Evolutionary conservation across 805 yeast species (phyloP), one percentile per base, ranked within the genome.

Genomic region (Torulaspora indica): DNA sequence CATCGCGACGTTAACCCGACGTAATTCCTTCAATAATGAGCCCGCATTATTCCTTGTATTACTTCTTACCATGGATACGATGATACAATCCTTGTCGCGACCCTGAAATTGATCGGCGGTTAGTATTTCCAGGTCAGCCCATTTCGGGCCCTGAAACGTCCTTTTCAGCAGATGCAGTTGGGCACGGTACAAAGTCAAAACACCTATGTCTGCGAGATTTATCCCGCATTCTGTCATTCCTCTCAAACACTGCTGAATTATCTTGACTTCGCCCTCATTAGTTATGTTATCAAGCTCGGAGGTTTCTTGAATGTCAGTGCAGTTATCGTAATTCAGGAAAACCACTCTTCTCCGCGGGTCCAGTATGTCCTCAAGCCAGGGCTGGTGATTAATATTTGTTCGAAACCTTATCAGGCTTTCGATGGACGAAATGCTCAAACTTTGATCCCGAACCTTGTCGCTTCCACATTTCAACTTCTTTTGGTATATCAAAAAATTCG

Each of bases 51-150:
- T 69, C 15, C 75, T 75, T 1, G 70, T 71, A 60, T 90, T 89
- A 4, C 95, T 82, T 38, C 96, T 71, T 3, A 93, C 98, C 54
- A 93, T 69, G 0, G 98, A 91, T 2, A 93, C 85, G 5, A 93
- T 79, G 12, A 93, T 78, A 58, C 96, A 85, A 25, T 87, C 91
- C 57, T 91, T 93, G 64, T 93, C 99, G 44, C 97, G 74, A 0
- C 98, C 99, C 66, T 93, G 98, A 57, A 85, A 91, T 58, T 84
- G 87, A 64, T 93, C 99, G 0, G 97, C 98, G 0, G 99, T 93
- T 45, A 91, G 69, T 25, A 86, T 74, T 53, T 93, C 98, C 24
- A 93, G 65, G 0, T 70, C 75, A 7, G 68, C 60, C 18, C 65
- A 54, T 12, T 50, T 60, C 10, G 45, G 44, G 3, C 35, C 34